phyloP scores from a whole-genome alignment of 2,329 filamentous ascomycete species.

The Ophiosphaerella narmari region DNA sequence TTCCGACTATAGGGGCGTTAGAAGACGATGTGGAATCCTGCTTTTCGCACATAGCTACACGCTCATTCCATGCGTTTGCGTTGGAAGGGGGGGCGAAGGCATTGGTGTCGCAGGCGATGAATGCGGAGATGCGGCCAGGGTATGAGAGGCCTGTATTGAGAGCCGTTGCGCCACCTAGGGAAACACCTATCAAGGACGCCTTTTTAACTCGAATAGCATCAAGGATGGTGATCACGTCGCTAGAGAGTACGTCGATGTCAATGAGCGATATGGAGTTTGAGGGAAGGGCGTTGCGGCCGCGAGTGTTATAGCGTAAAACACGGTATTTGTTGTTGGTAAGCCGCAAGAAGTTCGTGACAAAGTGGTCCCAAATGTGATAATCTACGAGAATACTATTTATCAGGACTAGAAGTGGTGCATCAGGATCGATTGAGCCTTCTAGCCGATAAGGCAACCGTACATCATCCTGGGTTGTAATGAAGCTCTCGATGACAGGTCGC shows the following conservation, averaged over 20 bases:
- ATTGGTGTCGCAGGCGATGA: constrained; percentile 81
- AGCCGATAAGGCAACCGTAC: constrained; percentile 73
- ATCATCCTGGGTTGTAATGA: constrained; percentile 69
- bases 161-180: constrained; percentile 78
- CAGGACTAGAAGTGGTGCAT: constrained; percentile 74
- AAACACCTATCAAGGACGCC: constrained; percentile 74
- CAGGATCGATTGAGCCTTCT: constrained; percentile 69
- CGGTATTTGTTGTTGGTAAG: constrained; percentile 66
- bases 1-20: constrained; percentile 63
- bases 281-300: constrained; percentile 64
- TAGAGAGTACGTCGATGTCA: constrained; percentile 67
- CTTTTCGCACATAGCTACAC: constrained; percentile 69
- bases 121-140: constrained; percentile 62
- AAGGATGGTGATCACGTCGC: constrained; percentile 70
- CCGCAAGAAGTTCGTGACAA: constrained; percentile 64
- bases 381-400: constrained; percentile 81
- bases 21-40: constrained; percentile 45
- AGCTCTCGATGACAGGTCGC: constrained; percentile 65
- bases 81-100: constrained; percentile 72
- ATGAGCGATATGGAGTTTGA: constrained; percentile 49
- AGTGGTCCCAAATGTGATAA: constrained; percentile 78
- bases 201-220: constrained; percentile 70
- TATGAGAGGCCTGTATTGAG: constrained; percentile 73
- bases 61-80: constrained; percentile 77
- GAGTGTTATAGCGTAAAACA: constrained; percentile 76